phyloP scores from a whole-genome alignment of 83 land plant genomes.

The Thuja plicata region DNA sequence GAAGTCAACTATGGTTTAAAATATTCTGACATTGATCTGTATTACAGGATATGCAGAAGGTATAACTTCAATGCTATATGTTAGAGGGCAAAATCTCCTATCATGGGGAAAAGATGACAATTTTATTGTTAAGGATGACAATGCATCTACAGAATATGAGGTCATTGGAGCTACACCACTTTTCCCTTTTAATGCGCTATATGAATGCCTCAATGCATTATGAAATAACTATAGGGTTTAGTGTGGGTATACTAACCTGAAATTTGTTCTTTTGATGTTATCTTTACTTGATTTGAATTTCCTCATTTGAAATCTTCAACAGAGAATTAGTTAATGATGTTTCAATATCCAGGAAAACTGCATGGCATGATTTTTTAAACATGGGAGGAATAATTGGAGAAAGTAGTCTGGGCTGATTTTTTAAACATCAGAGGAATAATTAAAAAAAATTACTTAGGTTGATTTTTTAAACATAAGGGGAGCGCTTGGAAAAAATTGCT shows the following conservation, averaged over 20 bases:
- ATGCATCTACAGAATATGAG: constrained; percentile 32
- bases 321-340: background rate
- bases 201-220: background rate
- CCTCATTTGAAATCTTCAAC: background rate
- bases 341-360: background rate
- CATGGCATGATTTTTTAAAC: background rate
- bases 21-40: background rate
- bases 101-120: constrained; percentile 43
- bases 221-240: background rate
- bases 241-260: too few relatives aligned
- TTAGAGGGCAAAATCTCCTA: constrained; percentile 34
- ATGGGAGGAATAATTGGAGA: background rate
- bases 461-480: background rate
- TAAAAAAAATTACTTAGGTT: background rate
- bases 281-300: background rate
- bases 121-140: constrained; percentile 43
- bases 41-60: constrained; percentile 34
- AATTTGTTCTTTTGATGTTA: background rate
- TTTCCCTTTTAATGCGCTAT: background rate
- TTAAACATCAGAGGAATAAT: background rate
- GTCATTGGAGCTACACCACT: constrained; percentile 20
- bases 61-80: constrained; percentile 41
- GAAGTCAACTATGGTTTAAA: background rate
- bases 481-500: background rate
- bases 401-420: background rate